phyloP scores from a whole-genome alignment of 1,284 basidiomycete species.

The Rhodotorula sp. region DNA sequence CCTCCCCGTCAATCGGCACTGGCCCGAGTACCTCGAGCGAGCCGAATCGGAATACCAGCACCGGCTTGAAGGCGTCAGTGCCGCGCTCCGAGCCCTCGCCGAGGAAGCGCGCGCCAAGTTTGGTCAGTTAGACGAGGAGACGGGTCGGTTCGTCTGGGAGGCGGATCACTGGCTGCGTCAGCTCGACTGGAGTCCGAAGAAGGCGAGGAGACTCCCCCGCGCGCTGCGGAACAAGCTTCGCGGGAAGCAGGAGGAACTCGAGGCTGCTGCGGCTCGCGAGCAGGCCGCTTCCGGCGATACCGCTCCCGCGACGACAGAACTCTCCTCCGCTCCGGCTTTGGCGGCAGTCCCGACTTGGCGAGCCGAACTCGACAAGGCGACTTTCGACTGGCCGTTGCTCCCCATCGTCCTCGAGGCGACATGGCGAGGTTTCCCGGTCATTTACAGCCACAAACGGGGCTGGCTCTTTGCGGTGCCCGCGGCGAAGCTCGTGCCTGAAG shows the following conservation, averaged over 20 bases:
- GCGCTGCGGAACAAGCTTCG: conserved; percentile 17
- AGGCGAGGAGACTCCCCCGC: conserved; percentile 35
- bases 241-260: conserved; percentile 2
- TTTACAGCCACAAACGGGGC: conserved; percentile 40
- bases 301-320: not conserved
- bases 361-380: conserved; percentile 20
- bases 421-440: conserved; percentile 39
- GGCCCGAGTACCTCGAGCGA: conserved; percentile 75
- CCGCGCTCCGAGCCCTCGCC: conserved; percentile 67
- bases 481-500: not conserved
- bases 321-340: not conserved
- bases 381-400: conserved; percentile 34
- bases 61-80: conserved; percentile 71
- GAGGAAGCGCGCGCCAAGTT: conserved; percentile 56
- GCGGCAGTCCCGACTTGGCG: conserved; percentile 16
- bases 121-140: conserved; percentile 47
- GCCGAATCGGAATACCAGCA: conserved; percentile 77
- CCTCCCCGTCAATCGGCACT: conserved; percentile 82
- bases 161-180: conserved; percentile 84
- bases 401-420: conserved; percentile 41
- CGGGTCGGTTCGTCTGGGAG: conserved; percentile 57
- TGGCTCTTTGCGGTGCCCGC: conserved; percentile 41
- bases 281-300: not conserved
- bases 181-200: conserved; percentile 92
- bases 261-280: not conserved